Conservation (phyloP, 306 rosid species). For the Castanea crenata region DNA sequence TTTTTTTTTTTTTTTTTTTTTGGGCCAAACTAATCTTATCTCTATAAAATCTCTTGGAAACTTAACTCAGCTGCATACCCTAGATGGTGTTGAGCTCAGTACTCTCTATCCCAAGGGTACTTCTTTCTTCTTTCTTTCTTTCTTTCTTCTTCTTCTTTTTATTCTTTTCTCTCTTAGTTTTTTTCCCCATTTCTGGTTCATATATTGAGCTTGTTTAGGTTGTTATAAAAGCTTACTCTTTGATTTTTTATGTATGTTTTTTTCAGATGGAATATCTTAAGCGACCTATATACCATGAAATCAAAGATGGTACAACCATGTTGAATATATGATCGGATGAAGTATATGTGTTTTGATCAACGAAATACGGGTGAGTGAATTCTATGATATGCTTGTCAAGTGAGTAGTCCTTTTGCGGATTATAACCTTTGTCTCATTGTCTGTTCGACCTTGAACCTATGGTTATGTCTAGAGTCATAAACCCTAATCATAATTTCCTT, state of each 20-base stretch:
- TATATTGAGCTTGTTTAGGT: not conserved
- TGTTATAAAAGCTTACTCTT: not conserved
- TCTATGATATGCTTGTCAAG: conserved; percentile 36
- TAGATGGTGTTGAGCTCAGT: not conserved
- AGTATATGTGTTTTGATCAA: not conserved
- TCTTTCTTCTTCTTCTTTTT: not conserved
- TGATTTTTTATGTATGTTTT: not conserved
- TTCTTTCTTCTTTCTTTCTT: not conserved
- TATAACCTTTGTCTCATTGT: conserved; percentile 33
- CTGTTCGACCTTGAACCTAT: conserved; percentile 35
- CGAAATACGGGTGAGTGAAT: conserved; percentile 27
- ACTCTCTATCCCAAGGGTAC: no score
- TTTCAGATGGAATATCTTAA: not conserved
- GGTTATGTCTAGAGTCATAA: not conserved
- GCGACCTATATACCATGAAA: not conserved
- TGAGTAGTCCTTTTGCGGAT: conserved; percentile 28
- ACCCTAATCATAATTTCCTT: not conserved
- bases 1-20: no score
- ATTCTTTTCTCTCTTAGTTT: not conserved
- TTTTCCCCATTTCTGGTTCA: no score
- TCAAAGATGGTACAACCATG: not conserved
- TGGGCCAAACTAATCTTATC: conserved; percentile 8
- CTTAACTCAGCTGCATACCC: not conserved
- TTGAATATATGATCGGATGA: not conserved
- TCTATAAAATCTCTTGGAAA: not conserved